Evolutionary conservation across 1,284 basidiomycete genomes (phyloP).

Genomic region (Termitomyces sp.): DNA sequence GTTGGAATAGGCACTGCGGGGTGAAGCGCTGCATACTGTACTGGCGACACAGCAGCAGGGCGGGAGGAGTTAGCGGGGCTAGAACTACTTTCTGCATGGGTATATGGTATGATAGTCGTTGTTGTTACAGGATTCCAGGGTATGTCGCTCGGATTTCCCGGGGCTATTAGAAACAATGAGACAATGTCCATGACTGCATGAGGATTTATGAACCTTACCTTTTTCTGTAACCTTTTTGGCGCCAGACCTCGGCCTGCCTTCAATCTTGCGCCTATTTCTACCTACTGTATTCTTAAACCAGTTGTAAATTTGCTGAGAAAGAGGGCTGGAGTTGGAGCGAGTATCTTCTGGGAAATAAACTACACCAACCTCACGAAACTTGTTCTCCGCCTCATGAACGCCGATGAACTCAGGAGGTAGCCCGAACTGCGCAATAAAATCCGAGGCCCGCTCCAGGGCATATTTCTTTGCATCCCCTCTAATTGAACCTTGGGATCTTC

Average conservation of each 20-base stretch:
- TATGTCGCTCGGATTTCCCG: constrained; percentile 15
- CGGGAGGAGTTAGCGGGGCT: constrained; percentile 30
- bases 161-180: constrained; percentile 9
- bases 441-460: constrained; percentile 51
- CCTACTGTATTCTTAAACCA: constrained; percentile 66
- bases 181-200: not conserved
- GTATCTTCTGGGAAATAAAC: not conserved
- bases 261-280: constrained; percentile 48
- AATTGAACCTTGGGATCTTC: constrained; percentile 45
- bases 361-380: constrained; percentile 47
- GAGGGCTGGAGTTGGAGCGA: constrained; percentile 6
- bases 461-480: constrained; percentile 61
- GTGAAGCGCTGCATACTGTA: constrained; percentile 36
- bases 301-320: constrained; percentile 55
- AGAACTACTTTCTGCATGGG: constrained; percentile 29
- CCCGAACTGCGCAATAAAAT: constrained; percentile 52
- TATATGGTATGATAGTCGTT: constrained; percentile 29
- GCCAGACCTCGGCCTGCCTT: constrained; percentile 42
- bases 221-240: constrained; percentile 44
- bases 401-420: constrained; percentile 47
- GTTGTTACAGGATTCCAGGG: constrained; percentile 25
- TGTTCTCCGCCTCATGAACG: constrained; percentile 48
- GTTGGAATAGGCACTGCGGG: constrained; percentile 18
- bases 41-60: constrained; percentile 28
- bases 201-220: constrained; percentile 25